A percentile compares a stretch with the other conserved stretches of the same genome.
Conservation (phyloP, 2,329 filamentous ascomycete genomes). For the Tolypocladium pustulatum region DNA sequence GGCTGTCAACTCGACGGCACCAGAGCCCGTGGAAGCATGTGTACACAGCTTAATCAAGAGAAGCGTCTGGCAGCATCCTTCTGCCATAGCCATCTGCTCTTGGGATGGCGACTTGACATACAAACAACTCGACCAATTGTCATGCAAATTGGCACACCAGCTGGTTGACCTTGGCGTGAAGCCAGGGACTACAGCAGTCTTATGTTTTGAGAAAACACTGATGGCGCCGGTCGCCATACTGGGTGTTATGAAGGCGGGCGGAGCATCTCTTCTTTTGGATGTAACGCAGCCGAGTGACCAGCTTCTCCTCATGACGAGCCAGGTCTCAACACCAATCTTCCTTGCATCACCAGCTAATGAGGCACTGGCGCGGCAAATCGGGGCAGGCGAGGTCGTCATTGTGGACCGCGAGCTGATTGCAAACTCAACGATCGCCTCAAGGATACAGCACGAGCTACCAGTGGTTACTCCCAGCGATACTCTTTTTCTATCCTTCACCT, state of each 20-base stretch:
- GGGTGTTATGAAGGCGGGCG: conserved; percentile 12
- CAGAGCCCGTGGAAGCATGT: conserved; percentile 11
- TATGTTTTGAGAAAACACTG: conserved; percentile 14
- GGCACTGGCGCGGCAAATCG: conserved; percentile 2
- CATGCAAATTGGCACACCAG: conserved; percentile 5
- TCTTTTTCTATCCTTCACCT: conserved; percentile 38
- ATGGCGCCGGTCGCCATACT: conserved; percentile 12
- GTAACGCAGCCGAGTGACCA: conserved; percentile 8
- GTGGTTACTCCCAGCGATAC: conserved; percentile 4
- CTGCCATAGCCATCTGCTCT: conserved; percentile 25
- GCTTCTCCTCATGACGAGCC: conserved; percentile 6
- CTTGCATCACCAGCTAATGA: conserved; percentile 8
- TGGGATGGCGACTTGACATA: conserved; percentile 34
- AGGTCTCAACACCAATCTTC: conserved; percentile 7
- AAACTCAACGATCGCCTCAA: not conserved
- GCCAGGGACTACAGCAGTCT: conserved; percentile 10
- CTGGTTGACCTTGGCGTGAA: conserved; percentile 12
- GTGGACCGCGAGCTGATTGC: not conserved
- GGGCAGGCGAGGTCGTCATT: not conserved
- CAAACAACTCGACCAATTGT: conserved; percentile 17
- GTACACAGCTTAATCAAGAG: conserved; percentile 30
- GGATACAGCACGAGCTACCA: not conserved
- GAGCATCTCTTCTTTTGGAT: conserved; percentile 16
- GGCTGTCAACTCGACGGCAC: conserved; percentile 7
- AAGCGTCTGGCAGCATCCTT: conserved; percentile 20